Percentiles rank a stretch among this genome's conserved stretches.
These are phyloP conservation scores for Hansenula lynferdii DNA, from an alignment of 1,139 yeast species.

Conservation along the genomic window DNA sequence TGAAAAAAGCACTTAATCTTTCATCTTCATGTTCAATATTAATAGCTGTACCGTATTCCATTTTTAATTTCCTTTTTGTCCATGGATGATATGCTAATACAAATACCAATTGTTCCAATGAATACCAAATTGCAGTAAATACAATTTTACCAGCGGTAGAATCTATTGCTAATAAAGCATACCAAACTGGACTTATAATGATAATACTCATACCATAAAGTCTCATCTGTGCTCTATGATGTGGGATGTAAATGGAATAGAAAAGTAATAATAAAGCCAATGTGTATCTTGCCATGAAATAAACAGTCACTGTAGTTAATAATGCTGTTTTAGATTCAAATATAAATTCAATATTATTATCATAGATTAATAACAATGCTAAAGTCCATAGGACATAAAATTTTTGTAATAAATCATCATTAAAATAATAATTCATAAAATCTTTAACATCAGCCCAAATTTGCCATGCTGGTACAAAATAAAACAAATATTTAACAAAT, in stretches of 20 bases:
- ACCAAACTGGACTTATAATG: conserved; percentile 40
- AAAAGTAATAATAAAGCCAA: conserved; percentile 31
- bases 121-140: conserved; percentile 36
- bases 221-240: conserved; percentile 50
- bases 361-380: conserved; percentile 44
- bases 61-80: conserved; percentile 35
- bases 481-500: conserved; percentile 44
- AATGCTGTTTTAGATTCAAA: conserved; percentile 36
- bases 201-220: conserved; percentile 32
- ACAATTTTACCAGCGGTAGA: conserved; percentile 43
- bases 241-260: conserved; percentile 47
- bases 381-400: conserved; percentile 50
- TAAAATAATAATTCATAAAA: conserved; percentile 59
- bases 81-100: conserved; percentile 40
- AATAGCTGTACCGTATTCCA: conserved; percentile 52
- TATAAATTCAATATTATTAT: conserved; percentile 44
- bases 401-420: conserved; percentile 55
- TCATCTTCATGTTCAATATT: conserved; percentile 68
- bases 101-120: conserved; percentile 37
- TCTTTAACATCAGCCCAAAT: conserved; percentile 65
- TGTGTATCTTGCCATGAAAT: conserved; percentile 43
- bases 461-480: conserved; percentile 56
- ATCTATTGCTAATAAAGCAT: conserved; percentile 36
- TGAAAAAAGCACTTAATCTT: conserved; percentile 51
- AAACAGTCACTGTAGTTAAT: conserved; percentile 36